Evolutionary conservation across 2,329 filamentous ascomycete species (phyloP).

Genomic region (Diaporthe sp.): DNA sequence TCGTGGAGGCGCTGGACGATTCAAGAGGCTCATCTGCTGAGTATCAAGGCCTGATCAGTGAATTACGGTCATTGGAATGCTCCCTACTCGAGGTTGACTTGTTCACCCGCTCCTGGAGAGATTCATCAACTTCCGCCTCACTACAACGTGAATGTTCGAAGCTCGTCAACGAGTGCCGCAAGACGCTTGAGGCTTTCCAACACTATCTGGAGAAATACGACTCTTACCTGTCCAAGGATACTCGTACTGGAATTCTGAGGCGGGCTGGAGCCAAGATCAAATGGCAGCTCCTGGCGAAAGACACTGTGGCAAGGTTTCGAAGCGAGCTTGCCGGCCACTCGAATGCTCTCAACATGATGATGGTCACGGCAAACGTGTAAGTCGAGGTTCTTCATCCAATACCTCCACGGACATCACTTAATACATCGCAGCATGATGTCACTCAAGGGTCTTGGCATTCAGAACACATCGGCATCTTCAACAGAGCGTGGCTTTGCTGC

Average conservation of each 20-base stretch:
- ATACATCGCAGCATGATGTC: neutral
- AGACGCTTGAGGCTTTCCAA: neutral
- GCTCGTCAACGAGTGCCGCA: neutral
- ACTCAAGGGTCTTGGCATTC: neutral
- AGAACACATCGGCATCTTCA: neutral
- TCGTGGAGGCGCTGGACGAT: neutral
- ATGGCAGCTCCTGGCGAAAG: neutral
- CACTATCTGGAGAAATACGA: neutral
- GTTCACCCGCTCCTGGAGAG: neutral
- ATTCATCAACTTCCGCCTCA: accelerated
- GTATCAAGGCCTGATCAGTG: neutral
- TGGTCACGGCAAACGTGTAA: neutral
- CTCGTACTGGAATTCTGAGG: neutral
- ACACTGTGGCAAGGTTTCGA: neutral
- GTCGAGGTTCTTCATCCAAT: no score
- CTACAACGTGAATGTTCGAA: neutral
- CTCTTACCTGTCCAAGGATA: neutral
- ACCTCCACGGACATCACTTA: neutral
- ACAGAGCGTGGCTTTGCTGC: neutral
- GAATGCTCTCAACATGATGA: neutral
- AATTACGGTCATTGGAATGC: neutral
- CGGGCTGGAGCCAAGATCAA: neutral
- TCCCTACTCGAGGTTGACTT: neutral
- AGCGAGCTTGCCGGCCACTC: neutral
- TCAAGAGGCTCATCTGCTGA: neutral